Evolutionary conservation across 2,329 filamentous ascomycete species (phyloP), one percentile per base, ranked within the genome.

Genomic region (Phoma sp.): DNA sequence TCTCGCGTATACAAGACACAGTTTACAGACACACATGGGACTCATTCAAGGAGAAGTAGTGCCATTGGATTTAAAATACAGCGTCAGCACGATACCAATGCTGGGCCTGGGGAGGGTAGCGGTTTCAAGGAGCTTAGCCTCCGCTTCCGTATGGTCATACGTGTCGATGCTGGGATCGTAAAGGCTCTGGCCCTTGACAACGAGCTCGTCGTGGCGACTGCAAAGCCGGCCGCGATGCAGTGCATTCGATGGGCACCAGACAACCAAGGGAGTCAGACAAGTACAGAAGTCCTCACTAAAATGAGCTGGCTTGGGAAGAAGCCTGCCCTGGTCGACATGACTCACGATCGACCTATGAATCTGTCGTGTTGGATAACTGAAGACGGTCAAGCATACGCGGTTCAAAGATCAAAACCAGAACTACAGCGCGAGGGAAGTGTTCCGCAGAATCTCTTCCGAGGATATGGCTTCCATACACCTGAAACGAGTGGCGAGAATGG

Each of bases 81-180:
- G 49, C 67, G 71, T 6, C 69, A 71, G 27, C 72, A 71, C 41
- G 74, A 77, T 37, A 65, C 67, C n/a, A 76, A 77, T 50, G 72
- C 70, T 75, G 91, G 91, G 0, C 86, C 90, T 1, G 93, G 93
- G 31, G 95, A 97, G 74, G 90, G 90, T 9, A 84, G 84, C 43
- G 91, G 91, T 3, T 88, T 96, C 45, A 85, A 87, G 48, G 95
- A 99, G 76, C 86, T 96, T 51, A 96, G 89, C 67, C 84, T 99
- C 43, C 89, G 92, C 10, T 99, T 99, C 76, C 86, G 94, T 53
- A 96, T 97, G 90, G 94, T 96, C 13, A 98, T 99, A 70, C 96
- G 96, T 73, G 92, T 99, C 17, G 95, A 99, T 76, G 95, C 95
- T 2, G 95, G 95, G 2, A 97, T 99, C 65, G 88, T 88, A 64